phyloP scores from a whole-genome alignment of 2,329 filamentous ascomycete genomes.

The Mariannaea elegans region DNA sequence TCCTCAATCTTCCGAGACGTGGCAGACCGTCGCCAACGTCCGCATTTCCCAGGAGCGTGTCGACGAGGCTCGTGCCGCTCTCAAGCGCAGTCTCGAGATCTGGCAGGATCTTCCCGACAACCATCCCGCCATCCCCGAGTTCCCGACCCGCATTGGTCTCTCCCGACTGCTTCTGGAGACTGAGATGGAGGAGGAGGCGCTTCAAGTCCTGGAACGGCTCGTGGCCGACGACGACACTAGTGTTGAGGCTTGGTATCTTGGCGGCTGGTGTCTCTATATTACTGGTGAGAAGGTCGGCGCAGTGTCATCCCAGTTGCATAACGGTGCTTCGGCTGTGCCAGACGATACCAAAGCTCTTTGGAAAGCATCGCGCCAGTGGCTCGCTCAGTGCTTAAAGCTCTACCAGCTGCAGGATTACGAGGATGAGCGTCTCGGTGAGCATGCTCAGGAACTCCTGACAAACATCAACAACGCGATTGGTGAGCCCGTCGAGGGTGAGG shows the following conservation, averaged over 20 bases:
- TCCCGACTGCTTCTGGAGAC: constrained; percentile 90
- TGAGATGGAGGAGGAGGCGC: constrained; percentile 83
- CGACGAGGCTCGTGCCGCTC: constrained; percentile 82
- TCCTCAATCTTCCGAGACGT: constrained; percentile 83
- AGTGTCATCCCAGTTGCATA: constrained; percentile 46
- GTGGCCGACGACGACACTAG: constrained; percentile 91
- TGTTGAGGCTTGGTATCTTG: constrained; percentile 96
- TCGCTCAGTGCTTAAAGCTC: constrained; percentile 82
- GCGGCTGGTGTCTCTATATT: constrained; percentile 90
- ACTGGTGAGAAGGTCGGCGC: constrained; percentile 72
- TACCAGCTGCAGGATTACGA: constrained; percentile 85
- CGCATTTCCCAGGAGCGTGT: constrained; percentile 85
- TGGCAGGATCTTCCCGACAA: constrained; percentile 83
- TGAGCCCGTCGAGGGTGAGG: constrained; percentile 63
- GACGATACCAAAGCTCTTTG: constrained; percentile 70
- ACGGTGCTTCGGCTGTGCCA: constrained; percentile 43
- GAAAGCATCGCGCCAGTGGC: constrained; percentile 82
- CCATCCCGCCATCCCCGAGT: constrained; percentile 81
- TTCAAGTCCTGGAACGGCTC: constrained; percentile 84
- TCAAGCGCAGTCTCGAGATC: constrained; percentile 80
- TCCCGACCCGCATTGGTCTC: constrained; percentile 84
- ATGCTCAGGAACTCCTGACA: constrained; percentile 75
- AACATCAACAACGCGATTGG: constrained; percentile 72
- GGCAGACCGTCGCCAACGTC: constrained; percentile 94
- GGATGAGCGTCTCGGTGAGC: constrained; percentile 79